These are phyloP conservation scores for Nigrograna mackinnonii DNA, from an alignment of 2,329 filamentous ascomycete species.

Conservation along the genomic window DNA sequence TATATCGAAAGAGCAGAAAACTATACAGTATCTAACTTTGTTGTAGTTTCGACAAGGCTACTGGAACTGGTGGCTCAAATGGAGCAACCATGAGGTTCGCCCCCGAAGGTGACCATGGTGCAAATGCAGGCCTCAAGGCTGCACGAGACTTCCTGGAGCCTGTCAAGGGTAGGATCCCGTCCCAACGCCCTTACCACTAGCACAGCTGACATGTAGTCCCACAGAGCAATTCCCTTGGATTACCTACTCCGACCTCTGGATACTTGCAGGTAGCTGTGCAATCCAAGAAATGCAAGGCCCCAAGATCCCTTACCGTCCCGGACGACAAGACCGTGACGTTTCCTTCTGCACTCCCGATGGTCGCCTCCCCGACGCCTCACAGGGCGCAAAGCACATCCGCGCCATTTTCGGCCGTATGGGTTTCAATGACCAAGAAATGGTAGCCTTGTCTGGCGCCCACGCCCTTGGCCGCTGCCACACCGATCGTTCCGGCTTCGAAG, in stretches of 20 bases:
- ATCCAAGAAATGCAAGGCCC: slow-evolving; percentile 97
- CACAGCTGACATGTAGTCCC: no score
- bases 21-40: neutral
- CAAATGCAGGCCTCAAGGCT: slow-evolving; percentile 85
- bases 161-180: slow-evolving; percentile 76
- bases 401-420: slow-evolving; percentile 96
- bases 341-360: slow-evolving; percentile 91
- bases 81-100: slow-evolving; percentile 96
- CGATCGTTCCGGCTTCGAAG: slow-evolving; percentile 84
- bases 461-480: slow-evolving; percentile 85
- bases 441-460: slow-evolving; percentile 84
- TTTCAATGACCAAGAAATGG: slow-evolving; percentile 96
- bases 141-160: slow-evolving; percentile 94
- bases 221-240: slow-evolving; percentile 89
- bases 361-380: slow-evolving; percentile 79
- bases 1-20: no score
- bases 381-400: slow-evolving; percentile 79
- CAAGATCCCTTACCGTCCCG: slow-evolving; percentile 83
- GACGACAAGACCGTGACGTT: slow-evolving; percentile 78
- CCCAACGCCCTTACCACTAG: slow-evolving; percentile 16
- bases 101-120: slow-evolving; percentile 86
- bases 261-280: slow-evolving; percentile 79
- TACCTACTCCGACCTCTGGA: slow-evolving; percentile 95
- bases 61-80: slow-evolving; percentile 89
- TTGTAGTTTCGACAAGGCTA: slow-evolving; percentile 79